Evolutionary conservation across 805 yeast species (phyloP), one percentile per base, ranked within the genome.

Genomic region (Nakazawaea laoshanensis): DNA sequence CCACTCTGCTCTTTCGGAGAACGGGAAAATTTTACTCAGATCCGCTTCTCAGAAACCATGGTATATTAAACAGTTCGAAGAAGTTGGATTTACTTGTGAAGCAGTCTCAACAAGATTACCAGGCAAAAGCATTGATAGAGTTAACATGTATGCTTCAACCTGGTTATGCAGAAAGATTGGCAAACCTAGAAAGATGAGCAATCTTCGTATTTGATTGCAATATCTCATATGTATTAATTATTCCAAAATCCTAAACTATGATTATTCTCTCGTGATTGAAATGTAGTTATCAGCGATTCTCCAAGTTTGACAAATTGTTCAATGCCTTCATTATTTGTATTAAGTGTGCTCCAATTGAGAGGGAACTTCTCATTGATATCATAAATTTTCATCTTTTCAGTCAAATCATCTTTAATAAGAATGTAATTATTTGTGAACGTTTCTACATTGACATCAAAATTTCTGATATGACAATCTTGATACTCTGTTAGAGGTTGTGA

Each of bases 101-200:
- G 70, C 89, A 10, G 89, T 79, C 13, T 88, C 77, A 11, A 64
- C 77, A 15, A 69, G 94, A 55, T 52, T 58, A 33, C 54, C 77
- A 14, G 84, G 84, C 7, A 57, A 62, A 35, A 63, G 81, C 37
- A 83, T 83, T 51, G 94, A 83, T 52, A 66, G 94, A 42, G 80
- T 76, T 42, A 83, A 84, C 55, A 83, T 83, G 94, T 83, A 83
- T 51, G 92, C 94, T 3, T 79, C 89, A 3, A 82, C 94, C 2
- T 83, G 94, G 94, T 73, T 84, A 13, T 79, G 88, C 52, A 75
- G 78, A 19, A 81, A 81, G 50, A 39, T 42, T 37, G 24, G 38
- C 15, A 48, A 44, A 20, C 47, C 55, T 27, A 61, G 74, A 40
- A 60, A 69, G 35, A 69, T 70, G 65, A 70, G 77, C 52, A 57